Percentiles rank a stretch among this genome's conserved stretches.
Conservation (phyloP, 2,329 filamentous ascomycete species). For the Xylaria digitata region DNA sequence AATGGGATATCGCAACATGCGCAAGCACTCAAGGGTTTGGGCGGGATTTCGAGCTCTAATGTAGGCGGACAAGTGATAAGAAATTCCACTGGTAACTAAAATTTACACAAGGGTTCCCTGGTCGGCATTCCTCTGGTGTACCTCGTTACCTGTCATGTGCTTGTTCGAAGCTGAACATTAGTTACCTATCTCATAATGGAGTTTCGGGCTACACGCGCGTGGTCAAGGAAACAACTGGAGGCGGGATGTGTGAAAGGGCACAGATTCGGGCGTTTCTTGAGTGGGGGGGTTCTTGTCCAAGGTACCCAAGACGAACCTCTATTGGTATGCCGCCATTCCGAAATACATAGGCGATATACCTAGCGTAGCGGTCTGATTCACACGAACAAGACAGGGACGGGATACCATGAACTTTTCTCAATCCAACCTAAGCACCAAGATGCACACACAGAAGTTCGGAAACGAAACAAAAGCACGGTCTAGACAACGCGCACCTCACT, state of each 20-base stretch:
- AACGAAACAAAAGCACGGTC: conserved; percentile 12
- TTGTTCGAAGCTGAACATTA: neutral
- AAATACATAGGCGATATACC: conserved; percentile 7
- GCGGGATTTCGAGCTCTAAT: neutral
- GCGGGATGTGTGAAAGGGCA: neutral
- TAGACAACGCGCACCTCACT: neutral
- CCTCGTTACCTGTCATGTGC: conserved; percentile 24
- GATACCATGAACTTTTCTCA: conserved; percentile 2
- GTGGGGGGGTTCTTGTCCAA: conserved; percentile 6
- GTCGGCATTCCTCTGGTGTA: neutral
- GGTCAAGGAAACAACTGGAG: neutral
- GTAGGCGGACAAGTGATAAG: neutral
- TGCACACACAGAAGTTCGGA: neutral
- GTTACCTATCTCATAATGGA: neutral
- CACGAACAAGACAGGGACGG: neutral
- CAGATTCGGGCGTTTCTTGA: conserved; percentile 18
- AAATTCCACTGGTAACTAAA: neutral
- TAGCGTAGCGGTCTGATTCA: neutral
- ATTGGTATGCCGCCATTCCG: conserved; percentile 22
- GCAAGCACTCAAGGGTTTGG: neutral
- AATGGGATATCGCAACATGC: neutral
- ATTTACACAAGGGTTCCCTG: neutral
- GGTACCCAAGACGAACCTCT: neutral
- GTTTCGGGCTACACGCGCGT: neutral
- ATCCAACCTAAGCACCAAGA: neutral